Base-by-base conservation (phyloP, 2,329 filamentous ascomycete species). In the Aspergillus pseudotamarii region DNA sequence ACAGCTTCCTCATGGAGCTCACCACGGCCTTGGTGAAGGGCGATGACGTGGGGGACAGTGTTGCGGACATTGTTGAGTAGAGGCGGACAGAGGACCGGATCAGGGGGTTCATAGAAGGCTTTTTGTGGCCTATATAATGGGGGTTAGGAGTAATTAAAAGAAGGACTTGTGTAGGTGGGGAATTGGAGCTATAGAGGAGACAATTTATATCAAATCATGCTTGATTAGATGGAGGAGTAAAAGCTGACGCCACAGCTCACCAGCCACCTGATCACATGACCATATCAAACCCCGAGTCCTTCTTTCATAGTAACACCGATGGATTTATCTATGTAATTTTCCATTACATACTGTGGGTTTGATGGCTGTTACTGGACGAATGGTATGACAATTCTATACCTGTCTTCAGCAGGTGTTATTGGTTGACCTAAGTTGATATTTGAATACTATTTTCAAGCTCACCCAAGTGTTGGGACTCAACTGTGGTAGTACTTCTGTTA, bases 1-100 rank as follows among this genome's bases (percentile, higher is more conserved):
- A 94, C 90, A 97, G 82, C 76, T 86, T 89, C 73, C 86, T 87
- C 91, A 97, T 94, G 11, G 92, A 89, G 71, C 84, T 83, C 62
- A 96, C 90, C 57, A 96, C 93, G 10, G 86, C 85, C 73, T 80
- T 79, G 4, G 88, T 88, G 75, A 91, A 91, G 5, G 87, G 88
- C 63, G 86, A 87, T 48, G 79, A 75, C 53, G 76, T 71, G 34
- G 77, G 72, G 11, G 69, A 64, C 30, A 66, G 60, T 10, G 72
- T 71, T n/a, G 69, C 63, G 61, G 74, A 68, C 77, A 80, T 80
- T 60, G 71, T 74, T 61, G 71, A 75, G 51, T 68, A 72, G 19
- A 65, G 65, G 59, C 71, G 70, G 26, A 63, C 46, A 58, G 69
- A 48, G 32, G 57, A 57, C 16, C 64, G 69, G 38, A 69, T 63